Evolutionary conservation across 257 asterid genomes (phyloP).

Genomic region (Solanum chmielewskii): DNA sequence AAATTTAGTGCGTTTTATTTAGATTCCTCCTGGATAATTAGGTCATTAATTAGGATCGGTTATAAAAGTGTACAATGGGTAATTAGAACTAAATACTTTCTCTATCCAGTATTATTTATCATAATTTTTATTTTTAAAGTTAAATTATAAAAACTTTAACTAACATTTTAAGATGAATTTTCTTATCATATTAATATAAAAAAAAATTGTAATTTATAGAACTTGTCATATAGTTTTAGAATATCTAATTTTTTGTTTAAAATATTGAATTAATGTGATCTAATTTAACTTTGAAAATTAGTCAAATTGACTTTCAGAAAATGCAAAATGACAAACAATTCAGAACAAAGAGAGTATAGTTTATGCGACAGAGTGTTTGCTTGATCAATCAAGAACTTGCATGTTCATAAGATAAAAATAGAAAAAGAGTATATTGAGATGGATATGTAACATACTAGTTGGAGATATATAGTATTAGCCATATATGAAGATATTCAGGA

Average conservation of each 20-base stretch:
- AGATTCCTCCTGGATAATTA: background rate
- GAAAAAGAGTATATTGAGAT: background rate
- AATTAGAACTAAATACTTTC: background rate
- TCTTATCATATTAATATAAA: too few relatives aligned
- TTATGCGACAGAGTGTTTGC: background rate
- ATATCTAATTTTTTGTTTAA: too few relatives aligned
- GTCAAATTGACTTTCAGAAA: too few relatives aligned
- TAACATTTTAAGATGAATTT: too few relatives aligned
- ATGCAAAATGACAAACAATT: too few relatives aligned
- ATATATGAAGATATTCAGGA: background rate
- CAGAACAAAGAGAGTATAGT: too few relatives aligned
- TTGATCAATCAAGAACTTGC: background rate
- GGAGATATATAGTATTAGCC: background rate
- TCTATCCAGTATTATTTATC: accelerated
- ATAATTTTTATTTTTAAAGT: too few relatives aligned
- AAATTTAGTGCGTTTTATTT: background rate
- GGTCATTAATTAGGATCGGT: background rate
- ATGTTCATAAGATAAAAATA: background rate
- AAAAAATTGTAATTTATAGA: too few relatives aligned
- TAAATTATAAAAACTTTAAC: too few relatives aligned
- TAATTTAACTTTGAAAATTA: too few relatives aligned
- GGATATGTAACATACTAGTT: background rate
- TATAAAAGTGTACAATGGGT: background rate
- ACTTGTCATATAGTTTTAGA: too few relatives aligned
- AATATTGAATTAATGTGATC: too few relatives aligned